Evolutionary conservation across 164 flowering plant species (phyloP).

Genomic region (Echeveria elegans): DNA sequence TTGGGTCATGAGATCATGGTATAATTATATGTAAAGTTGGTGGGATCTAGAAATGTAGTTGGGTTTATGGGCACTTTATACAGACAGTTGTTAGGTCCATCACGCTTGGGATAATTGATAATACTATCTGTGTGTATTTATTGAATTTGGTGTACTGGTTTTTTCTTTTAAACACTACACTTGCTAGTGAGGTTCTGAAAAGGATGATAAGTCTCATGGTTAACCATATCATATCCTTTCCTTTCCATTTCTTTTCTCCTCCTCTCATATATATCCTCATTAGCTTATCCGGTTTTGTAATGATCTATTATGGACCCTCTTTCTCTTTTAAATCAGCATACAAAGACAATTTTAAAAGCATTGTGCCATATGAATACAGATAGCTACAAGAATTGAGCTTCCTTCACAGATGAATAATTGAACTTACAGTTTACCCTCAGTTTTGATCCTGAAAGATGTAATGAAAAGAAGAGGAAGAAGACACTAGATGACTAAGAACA

Average conservation of each 20-base stretch:
- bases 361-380: background rate
- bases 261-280: background rate
- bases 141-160: background rate
- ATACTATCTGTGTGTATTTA: background rate
- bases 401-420: no score
- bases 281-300: slow-evolving; percentile 5
- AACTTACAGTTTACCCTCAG: no score
- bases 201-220: slow-evolving; percentile 1
- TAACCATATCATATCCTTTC: background rate
- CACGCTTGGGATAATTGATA: slow-evolving; percentile 1
- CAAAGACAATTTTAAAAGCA: no score
- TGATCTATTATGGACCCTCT: background rate
- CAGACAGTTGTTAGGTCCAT: slow-evolving; percentile 5
- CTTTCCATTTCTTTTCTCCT: background rate
- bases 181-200: background rate
- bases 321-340: background rate
- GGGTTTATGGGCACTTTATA: slow-evolving; percentile 2
- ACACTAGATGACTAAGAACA: no score
- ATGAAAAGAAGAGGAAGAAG: no score
- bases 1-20: slow-evolving; percentile 5
- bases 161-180: background rate
- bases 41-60: background rate
- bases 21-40: background rate
- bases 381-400: background rate
- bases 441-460: no score